Base-by-base conservation (phyloP, 495 filamentous ascomycete genomes). In the Penicillium diatomitis region DNA sequence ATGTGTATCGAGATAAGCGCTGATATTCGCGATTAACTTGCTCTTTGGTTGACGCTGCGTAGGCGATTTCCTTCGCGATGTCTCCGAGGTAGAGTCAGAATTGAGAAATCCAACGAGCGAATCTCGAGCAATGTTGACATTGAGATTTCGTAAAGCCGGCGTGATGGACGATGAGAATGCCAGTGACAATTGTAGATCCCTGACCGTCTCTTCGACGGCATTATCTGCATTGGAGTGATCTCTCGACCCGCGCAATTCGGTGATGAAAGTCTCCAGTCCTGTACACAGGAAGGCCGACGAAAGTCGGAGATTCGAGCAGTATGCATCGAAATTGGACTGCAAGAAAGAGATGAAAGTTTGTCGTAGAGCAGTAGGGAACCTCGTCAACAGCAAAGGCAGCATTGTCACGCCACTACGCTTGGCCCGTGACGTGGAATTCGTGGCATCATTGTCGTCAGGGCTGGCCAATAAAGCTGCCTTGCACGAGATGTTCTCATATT, bases 341-440 rank as follows among this genome's bases (percentile, higher is more conserved):
- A 82, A 51, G 48, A 79, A 82, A 0, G 61, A 45, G 8, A 71
- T 50, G 38, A 81, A 69, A 1, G 68, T 72, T 38, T 77, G 71
- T n/a, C 78, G 64, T 10, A 81, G 60, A 2, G 68, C 43, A 33
- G 55, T 70, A 1, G 78, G 77, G 43, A 80, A 67, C n/a, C 71
- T 71, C 1, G 71, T 74, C 38, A 81, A 55, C 4, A 81, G 60
- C n/a, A 81, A 48, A 0, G 78, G 79, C 10, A 80, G 68, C 41
- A 62, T 52, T 3, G 77, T 74, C 10, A 74, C 72, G 7, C 56
- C 67, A 10, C 53, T 46, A 9, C 20, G 20, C 20, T 20, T 20
- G 20, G 20, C 20, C 20, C 44, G 53, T 20, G 53, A 11, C 5
- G 36, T 47, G 12, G 32, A 12, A n/a, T 29, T 20, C 37, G 52